Evolutionary conservation across 2,329 filamentous ascomycete species (phyloP).

Genomic region (Teratosphaeriaceae sp.): DNA sequence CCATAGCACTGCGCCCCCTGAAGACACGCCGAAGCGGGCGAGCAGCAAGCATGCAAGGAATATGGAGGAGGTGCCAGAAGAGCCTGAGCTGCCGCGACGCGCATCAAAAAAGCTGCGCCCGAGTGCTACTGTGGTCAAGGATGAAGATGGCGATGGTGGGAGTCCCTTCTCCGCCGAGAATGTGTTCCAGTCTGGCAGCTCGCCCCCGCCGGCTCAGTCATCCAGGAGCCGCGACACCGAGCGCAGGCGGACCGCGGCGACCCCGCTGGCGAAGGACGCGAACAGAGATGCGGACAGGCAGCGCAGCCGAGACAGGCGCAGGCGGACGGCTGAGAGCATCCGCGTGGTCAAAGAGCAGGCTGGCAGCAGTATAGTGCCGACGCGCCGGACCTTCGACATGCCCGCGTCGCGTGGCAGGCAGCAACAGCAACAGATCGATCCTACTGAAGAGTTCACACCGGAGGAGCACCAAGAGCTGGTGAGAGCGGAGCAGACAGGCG

Average conservation of each 20-base stretch:
- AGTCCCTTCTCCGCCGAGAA: slow-evolving; percentile 83
- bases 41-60: slow-evolving; percentile 39
- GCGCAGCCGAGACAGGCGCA: slow-evolving; percentile 36
- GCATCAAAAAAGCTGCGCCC: slow-evolving; percentile 18
- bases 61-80: slow-evolving; percentile 33
- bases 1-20: slow-evolving; percentile 29
- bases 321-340: slow-evolving; percentile 38
- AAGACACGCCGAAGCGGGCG: slow-evolving; percentile 28
- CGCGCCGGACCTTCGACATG: slow-evolving; percentile 54
- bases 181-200: slow-evolving; percentile 62
- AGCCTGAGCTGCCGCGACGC: slow-evolving; percentile 42
- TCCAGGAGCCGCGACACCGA: slow-evolving; percentile 55
- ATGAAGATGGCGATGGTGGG: slow-evolving; percentile 37
- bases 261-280: too few species aligned
- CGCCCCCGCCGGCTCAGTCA: slow-evolving; percentile 16
- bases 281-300: slow-evolving; percentile 32
- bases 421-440: slow-evolving; percentile 48
- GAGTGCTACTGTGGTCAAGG: slow-evolving; percentile 21
- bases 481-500: slow-evolving; percentile 50
- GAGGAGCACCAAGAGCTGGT: slow-evolving; percentile 78
- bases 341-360: slow-evolving; percentile 43
- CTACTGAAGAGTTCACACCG: slow-evolving; percentile 88
- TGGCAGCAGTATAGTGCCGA: slow-evolving; percentile 47
- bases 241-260: slow-evolving; percentile 48
- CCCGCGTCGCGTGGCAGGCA: slow-evolving; percentile 43